Conservation (phyloP, 768 basidiomycete genomes). For the Boletus sensibilis region DNA sequence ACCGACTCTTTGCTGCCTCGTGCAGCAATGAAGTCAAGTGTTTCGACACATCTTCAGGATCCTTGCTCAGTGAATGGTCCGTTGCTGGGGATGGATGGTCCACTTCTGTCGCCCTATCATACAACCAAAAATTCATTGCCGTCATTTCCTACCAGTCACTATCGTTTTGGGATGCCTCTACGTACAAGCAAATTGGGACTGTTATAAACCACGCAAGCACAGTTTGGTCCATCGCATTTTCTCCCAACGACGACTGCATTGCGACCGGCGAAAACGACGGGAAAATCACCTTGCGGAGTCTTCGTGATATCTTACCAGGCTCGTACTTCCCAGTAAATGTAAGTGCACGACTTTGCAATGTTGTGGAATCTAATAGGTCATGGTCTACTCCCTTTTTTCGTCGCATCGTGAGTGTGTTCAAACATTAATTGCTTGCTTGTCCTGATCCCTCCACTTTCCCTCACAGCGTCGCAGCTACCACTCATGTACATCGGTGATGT, state of each 20-base stretch:
- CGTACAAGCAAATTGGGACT: neutral
- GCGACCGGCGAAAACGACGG: neutral
- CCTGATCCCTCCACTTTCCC: neutral
- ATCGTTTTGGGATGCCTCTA: slow-evolving; percentile 1
- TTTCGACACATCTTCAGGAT: too few species aligned
- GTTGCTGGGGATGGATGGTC: neutral
- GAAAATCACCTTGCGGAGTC: neutral
- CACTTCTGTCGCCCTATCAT: neutral
- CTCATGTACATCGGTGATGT: neutral
- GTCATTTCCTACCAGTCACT: accelerated
- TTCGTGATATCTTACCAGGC: neutral
- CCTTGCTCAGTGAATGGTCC: too few species aligned
- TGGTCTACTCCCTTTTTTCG: too few species aligned
- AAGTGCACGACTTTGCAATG: neutral
- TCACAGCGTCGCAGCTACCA: neutral
- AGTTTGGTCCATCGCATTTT: neutral
- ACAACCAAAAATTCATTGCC: neutral
- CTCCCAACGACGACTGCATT: neutral
- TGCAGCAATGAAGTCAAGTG: too few species aligned
- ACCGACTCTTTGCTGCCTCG: too few species aligned
- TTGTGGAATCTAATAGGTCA: neutral
- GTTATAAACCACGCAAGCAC: neutral
- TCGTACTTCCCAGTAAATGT: neutral
- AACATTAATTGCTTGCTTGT: accelerated
- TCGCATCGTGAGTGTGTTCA: neutral